phyloP scores from a whole-genome alignment of 2,329 filamentous ascomycete species.

The Cladophialophora exuberans region DNA sequence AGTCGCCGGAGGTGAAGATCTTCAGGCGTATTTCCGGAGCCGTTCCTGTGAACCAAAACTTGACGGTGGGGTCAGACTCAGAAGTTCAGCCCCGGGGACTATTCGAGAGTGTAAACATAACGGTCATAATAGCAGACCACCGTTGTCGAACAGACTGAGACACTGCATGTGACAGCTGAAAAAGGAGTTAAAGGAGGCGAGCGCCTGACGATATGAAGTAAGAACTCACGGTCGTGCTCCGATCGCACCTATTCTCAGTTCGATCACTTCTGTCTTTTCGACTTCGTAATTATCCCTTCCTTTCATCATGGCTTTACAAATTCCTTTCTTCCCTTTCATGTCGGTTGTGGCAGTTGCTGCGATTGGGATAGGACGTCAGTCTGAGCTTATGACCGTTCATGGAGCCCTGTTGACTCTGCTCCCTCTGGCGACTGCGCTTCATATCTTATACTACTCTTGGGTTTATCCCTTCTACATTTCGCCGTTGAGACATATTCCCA shows the following conservation, averaged over 20 bases:
- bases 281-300: not conserved
- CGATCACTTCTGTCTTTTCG: not conserved
- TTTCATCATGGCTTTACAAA: slow-evolving; percentile 8
- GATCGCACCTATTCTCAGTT: not conserved
- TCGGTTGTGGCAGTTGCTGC: not conserved
- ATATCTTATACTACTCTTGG: slow-evolving; percentile 28
- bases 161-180: not conserved
- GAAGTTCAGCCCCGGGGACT: too few species aligned
- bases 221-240: not conserved
- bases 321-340: slow-evolving; percentile 12
- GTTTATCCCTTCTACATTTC: slow-evolving; percentile 63
- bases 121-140: too few species aligned
- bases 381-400: not conserved
- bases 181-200: not conserved
- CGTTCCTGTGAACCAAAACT: too few species aligned
- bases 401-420: slow-evolving; percentile 3
- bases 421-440: slow-evolving; percentile 5
- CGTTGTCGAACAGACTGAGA: not conserved
- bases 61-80: too few species aligned
- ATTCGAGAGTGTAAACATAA: too few species aligned
- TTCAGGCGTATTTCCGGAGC: too few species aligned
- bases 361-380: not conserved
- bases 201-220: not conserved
- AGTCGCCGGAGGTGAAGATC: too few species aligned
- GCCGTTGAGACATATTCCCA: slow-evolving; percentile 60